phyloP scores from a whole-genome alignment of 768 basidiomycete genomes.

The Collybia sp. region DNA sequence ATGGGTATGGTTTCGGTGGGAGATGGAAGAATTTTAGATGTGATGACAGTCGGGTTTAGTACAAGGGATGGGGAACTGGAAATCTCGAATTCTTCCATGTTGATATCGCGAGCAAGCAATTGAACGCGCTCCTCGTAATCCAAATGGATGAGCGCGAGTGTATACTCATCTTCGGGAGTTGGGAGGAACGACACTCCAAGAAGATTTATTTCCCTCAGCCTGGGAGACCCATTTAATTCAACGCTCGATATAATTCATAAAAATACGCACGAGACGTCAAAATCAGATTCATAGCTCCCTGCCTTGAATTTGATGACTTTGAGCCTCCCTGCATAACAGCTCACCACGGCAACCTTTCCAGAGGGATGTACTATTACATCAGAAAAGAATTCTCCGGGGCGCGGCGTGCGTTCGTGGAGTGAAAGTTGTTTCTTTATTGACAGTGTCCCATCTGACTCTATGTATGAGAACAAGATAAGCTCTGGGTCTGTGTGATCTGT shows the following conservation, averaged over 20 bases:
- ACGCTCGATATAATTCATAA: not conserved
- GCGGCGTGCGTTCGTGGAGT: conserved; percentile 52
- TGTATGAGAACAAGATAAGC: conserved; percentile 58
- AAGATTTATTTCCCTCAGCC: conserved; percentile 65
- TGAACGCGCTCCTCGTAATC: conserved; percentile 63
- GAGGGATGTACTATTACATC: conserved; percentile 63
- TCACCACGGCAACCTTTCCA: conserved; percentile 55
- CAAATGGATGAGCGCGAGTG: conserved; percentile 63
- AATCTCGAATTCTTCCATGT: conserved; percentile 44
- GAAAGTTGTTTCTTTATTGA: conserved; percentile 38
- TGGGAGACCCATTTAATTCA: conserved; percentile 15
- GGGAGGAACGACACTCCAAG: conserved; percentile 63
- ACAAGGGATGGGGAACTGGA: conserved; percentile 40
- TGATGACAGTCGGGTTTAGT: conserved; percentile 49
- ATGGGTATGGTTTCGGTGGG: conserved; percentile 34
- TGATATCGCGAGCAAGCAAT: conserved; percentile 55
- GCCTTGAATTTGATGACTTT: conserved; percentile 56
- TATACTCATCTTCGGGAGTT: conserved; percentile 33
- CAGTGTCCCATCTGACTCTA: conserved; percentile 33
- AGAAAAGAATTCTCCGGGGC: conserved; percentile 68
- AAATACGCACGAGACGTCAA: conserved; percentile 57
- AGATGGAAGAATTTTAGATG: conserved; percentile 41
- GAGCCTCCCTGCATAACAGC: conserved; percentile 67
- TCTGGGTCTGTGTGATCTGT: conserved; percentile 76
- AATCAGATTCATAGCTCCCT: conserved; percentile 50